Evolutionary conservation across 2,329 filamentous ascomycete genomes (phyloP), one percentile per base, ranked within the genome.

Genomic region (Verticillium longisporum): DNA sequence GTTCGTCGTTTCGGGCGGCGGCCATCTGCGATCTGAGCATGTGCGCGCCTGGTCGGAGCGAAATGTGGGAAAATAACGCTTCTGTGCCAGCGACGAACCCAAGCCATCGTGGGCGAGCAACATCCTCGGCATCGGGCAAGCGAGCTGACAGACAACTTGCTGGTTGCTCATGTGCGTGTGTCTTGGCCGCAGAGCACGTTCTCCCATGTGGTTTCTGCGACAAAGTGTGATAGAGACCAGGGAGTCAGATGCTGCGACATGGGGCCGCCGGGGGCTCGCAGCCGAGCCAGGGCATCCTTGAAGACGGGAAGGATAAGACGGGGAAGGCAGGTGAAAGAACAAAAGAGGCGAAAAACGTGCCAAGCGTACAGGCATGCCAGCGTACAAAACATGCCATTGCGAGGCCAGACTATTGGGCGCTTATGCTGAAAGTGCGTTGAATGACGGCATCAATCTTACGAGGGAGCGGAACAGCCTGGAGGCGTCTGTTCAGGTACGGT

Each of bases 291-390:
- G 59, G 61, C 59, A 61, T 60, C 61, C 62, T 57, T 61, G 57
- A 38, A 56, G 60, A 56, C 62, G 62, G 62, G 61, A 64, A 64
- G 62, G 56, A 63, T 62, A 63, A 60, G 62, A 64, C 61, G 62
- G 62, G 62, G 59, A 60, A 59, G 57, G 56, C 55, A 57, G 45
- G 45, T 59, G 54, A 64, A n/a, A 34, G 45, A 53, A 21, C 45
- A 26, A 31, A 56, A 10, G 55, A 53, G 61, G 60, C 59, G 45
- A 59, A 64, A 59, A 63, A 64, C 62, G 61, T 64, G 62, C 59
- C 53, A 64, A 55, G 61, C 62, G 59, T 64, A 61, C 38, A 45
- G 38, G 18, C 45, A 18, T 26, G 45, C 45, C 45, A 50, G 13
- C 45, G 45, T 53, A 18, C 45, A 21, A 21, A 36, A 26, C 45